Conservation (phyloP, 345 rosid genomes). For the Moricandia arvensis region DNA sequence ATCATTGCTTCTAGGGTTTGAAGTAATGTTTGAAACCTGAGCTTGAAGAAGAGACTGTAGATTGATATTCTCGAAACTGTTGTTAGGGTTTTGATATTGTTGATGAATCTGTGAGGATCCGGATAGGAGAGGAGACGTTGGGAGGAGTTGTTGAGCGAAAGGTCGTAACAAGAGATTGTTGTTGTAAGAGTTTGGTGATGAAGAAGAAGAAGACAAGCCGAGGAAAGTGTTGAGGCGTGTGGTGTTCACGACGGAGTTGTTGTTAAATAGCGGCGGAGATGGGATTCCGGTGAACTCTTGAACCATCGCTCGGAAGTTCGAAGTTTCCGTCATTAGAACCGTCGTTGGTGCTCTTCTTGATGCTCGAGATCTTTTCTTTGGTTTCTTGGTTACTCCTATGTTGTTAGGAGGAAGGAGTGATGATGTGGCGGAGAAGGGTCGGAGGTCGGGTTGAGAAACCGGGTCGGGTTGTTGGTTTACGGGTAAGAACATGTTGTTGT, state of each 20-base stretch:
- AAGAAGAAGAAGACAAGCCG: conserved; percentile 47
- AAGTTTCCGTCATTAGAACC: conserved; percentile 81
- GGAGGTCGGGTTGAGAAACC: conserved; percentile 46
- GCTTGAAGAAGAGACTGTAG: conserved; percentile 65
- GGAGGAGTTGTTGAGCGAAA: conserved; percentile 47
- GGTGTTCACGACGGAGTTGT: conserved; percentile 57
- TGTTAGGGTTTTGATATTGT: conserved; percentile 34
- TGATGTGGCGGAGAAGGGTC: conserved; percentile 46
- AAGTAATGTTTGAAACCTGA: conserved; percentile 26
- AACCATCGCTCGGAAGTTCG: conserved; percentile 95
- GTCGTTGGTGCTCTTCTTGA: conserved; percentile 95
- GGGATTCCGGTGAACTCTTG: conserved; percentile 99
- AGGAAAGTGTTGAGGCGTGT: conserved; percentile 63
- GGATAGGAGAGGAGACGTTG: conserved; percentile 36
- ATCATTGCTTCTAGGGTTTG: conserved; percentile 39
- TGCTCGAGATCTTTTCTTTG: conserved; percentile 88
- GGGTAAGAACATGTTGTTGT: conserved; percentile 57
- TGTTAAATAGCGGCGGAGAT: conserved; percentile 64
- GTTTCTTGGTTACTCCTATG: conserved; percentile 44
- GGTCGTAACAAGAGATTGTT: conserved; percentile 56
- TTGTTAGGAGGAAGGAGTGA: conserved; percentile 35
- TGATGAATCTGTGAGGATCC: conserved; percentile 24
- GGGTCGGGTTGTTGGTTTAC: conserved; percentile 54
- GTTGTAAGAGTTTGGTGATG: conserved; percentile 43
- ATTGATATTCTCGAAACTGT: conserved; percentile 48